These are phyloP conservation scores for Alternaria burnsii DNA, from an alignment of 2,329 filamentous ascomycete genomes.

Conservation along the genomic window DNA sequence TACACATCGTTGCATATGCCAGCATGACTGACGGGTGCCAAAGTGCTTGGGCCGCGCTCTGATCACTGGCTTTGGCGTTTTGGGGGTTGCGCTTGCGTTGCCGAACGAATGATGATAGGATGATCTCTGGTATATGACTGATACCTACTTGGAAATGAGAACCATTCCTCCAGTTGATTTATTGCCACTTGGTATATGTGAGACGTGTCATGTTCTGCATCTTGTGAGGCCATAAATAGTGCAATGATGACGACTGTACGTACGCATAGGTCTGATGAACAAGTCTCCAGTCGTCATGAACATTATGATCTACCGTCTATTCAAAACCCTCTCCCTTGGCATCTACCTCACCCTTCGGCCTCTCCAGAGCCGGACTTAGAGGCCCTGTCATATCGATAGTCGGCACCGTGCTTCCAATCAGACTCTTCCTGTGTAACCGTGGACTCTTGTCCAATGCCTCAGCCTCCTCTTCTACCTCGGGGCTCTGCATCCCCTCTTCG, in stretches of 20 bases:
- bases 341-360: conserved; percentile 31
- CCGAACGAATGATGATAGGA: conserved; percentile 1
- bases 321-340: conserved; percentile 45
- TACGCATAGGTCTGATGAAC: not conserved
- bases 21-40: conserved; percentile 42
- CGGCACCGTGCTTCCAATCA: conserved; percentile 48
- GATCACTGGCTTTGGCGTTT: conserved; percentile 42
- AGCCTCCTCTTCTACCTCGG: conserved; percentile 48
- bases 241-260: not conserved
- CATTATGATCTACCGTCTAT: conserved; percentile 22
- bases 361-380: conserved; percentile 42
- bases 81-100: conserved; percentile 7
- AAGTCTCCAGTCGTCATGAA: not conserved
- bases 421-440: conserved; percentile 53
- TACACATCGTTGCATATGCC: conserved; percentile 34
- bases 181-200: not conserved
- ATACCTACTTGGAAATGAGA: conserved; percentile 1
- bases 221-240: not conserved
- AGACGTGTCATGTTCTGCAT: not conserved
- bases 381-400: conserved; percentile 36
- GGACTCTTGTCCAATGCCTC: conserved; percentile 49
- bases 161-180: conserved; percentile 2
- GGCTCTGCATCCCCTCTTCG: conserved; percentile 22
- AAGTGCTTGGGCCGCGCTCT: conserved; percentile 49
- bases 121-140: conserved; percentile 3